Base-by-base conservation (phyloP, 495 filamentous ascomycete species). In the Neurospora tetrasperma region DNA sequence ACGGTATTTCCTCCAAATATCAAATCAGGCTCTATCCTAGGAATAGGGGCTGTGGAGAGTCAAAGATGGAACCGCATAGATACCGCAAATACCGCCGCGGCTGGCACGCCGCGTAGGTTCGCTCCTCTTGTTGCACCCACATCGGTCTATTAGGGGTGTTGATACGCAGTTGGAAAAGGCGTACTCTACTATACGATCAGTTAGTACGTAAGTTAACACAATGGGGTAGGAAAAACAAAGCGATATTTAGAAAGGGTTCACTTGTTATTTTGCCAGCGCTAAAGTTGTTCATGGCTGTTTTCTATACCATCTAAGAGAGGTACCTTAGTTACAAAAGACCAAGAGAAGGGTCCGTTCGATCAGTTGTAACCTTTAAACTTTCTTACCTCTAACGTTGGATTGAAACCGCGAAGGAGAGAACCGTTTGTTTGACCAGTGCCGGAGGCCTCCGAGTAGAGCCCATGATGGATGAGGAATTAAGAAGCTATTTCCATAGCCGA, bases 171-270 rank as follows among this genome's bases (percentile, higher is more conserved):
- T 66, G 35, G 54, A 27, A 66, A 66, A 66, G 35, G 54, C 54
- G 54, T 66, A 66, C 54, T 66, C 18, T 66, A 66, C 54, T 66
- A 18, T 12, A 66, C 14, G 2, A 66, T 12, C 27, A 38, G 12
- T 66, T 18, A 35, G 27, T 66, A 66, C 54, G 54, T 66, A 66
- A 27, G 54, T 66, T 66, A 38, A 66, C 54, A 66, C 54, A 66
- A 66, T 66, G 54, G 54, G 48, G 54, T 66, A 66, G 54, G 54
- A 66, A 66, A 66, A 66, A 66, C 27, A 66, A 66, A 66, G 54
- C 27, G 54, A 66, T 66, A 66, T 66, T 35, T 66, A 66, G 54
- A 66, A 16, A 66, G 54, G 54, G 27, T 66, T 66, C 54, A 66
- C 54, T 18, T 35, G 14, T 27, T 35, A 9, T 66, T 66, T 38